A percentile compares a stretch with the other conserved stretches of the same genome.
Conservation (phyloP, 2,329 filamentous ascomycete genomes). For the Fusarium lyarnte region DNA sequence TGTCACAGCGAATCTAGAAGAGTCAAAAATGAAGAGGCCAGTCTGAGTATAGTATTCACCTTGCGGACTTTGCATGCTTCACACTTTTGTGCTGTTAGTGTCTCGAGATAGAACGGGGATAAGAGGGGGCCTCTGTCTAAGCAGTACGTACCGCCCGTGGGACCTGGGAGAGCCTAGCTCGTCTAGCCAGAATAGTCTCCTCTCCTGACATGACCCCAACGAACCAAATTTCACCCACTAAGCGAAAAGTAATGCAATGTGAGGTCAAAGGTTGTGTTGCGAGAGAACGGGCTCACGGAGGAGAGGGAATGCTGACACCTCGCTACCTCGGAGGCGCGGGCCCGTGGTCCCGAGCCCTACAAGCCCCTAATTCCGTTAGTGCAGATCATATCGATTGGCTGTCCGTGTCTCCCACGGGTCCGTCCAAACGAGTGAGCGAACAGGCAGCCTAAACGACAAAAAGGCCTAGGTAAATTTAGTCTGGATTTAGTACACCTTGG, state of each 20-base stretch:
- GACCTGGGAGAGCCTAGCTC: slow-evolving; percentile 20
- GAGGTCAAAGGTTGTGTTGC: background rate
- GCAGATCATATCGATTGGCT: slow-evolving; percentile 8
- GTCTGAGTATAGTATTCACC: background rate
- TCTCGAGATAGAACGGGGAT: background rate
- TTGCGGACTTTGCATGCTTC: slow-evolving; percentile 33
- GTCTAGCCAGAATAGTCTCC: slow-evolving; percentile 26
- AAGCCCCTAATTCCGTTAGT: background rate
- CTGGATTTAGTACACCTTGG: accelerated
- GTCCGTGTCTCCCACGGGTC: background rate
- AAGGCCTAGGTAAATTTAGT: accelerated
- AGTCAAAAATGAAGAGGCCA: background rate
- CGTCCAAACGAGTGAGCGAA: background rate
- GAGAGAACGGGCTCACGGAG: slow-evolving; percentile 5
- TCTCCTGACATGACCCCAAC: slow-evolving; percentile 15
- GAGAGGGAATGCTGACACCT: slow-evolving; percentile 7
- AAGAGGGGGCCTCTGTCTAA: background rate
- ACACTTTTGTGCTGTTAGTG: slow-evolving; percentile 19
- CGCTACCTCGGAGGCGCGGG: slow-evolving; percentile 27
- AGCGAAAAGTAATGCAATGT: background rate
- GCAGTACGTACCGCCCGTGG: slow-evolving; percentile 26
- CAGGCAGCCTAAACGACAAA: background rate
- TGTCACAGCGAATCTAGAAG: slow-evolving; percentile 25
- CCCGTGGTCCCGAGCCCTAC: background rate
- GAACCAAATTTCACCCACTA: background rate